Conservation (phyloP, 495 filamentous ascomycete species). For the Geopyxis carbonaria region DNA sequence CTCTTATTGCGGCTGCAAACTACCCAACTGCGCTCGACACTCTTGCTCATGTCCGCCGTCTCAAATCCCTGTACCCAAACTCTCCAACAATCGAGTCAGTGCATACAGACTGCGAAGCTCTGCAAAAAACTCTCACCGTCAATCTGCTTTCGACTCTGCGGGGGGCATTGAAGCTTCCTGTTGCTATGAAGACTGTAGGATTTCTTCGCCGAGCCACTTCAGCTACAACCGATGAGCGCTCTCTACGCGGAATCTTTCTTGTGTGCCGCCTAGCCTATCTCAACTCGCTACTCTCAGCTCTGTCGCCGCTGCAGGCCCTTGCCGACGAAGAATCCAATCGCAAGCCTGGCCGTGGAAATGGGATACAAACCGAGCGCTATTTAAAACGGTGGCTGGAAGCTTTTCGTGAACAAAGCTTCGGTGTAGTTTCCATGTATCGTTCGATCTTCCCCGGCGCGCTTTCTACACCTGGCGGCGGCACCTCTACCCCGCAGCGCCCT, state of each 20-base stretch:
- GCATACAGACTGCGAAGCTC: constrained; percentile 59
- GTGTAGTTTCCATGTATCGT: constrained; percentile 79
- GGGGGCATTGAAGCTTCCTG: constrained; percentile 71
- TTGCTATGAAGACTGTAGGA: constrained; percentile 77
- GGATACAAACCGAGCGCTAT: constrained; percentile 86
- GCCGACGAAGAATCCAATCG: constrained; percentile 68
- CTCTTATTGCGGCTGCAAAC: constrained; percentile 46
- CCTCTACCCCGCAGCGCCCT: constrained; percentile 23
- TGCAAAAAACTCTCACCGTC: constrained; percentile 76
- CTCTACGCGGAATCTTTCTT: constrained; percentile 68
- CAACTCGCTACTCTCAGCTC: constrained; percentile 58
- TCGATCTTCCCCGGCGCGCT: constrained; percentile 56
- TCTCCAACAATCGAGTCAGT: constrained; percentile 60
- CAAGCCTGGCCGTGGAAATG: constrained; percentile 30
- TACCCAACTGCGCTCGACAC: constrained; percentile 86
- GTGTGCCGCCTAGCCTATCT: constrained; percentile 71
- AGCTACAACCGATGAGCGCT: constrained; percentile 39
- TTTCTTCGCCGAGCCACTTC: constrained; percentile 55
- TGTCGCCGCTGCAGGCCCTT: constrained; percentile 71
- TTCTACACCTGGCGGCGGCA: constrained; percentile 1
- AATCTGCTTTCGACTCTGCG: constrained; percentile 68
- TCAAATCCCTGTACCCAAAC: constrained; percentile 65
- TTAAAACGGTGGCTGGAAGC: constrained; percentile 95
- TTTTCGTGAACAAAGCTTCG: constrained; percentile 94
- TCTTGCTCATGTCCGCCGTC: constrained; percentile 78